Evolutionary conservation across 106 monocot species (phyloP), one percentile per base, ranked within the genome.

Genomic region (Posidonia australis): DNA sequence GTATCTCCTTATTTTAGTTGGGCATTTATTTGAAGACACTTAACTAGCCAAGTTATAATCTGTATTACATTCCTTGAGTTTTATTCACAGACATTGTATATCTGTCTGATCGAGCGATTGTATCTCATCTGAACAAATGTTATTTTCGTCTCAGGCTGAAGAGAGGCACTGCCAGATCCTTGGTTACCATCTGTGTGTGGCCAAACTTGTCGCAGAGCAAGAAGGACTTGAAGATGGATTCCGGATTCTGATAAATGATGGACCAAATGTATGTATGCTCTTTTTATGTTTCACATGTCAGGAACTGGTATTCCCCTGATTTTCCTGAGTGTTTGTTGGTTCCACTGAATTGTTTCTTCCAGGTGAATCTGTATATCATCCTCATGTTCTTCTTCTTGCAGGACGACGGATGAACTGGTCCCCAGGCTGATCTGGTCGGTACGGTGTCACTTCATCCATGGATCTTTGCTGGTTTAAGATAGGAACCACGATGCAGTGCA

Each of bases 381-480:
- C 88, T 51, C 93, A 93, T 74, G 56, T 93, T 56, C 89, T 89
- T 84, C 72, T 93, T 70, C 70, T 93, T 44, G 93, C 89, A 0
- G 89, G 93, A 53, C 74, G 93, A 54, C 93, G 89, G 70, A 86
- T 93, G 93, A 78, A 89, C 57, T 93, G 93, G 93, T 86, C 93
- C 18, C 86, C 93, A 1, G 93, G 93, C 58, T 93, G 71, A 89
- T 24, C 24, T 55, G 54, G 6, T 24, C 54, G 3, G 0, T 12
- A 55, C 24, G 22, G n/a, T n/a, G n/a, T n/a, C n/a, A n/a, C n/a
- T n/a, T n/a, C n/a, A n/a, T n/a, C n/a, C n/a, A n/a, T n/a, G n/a
- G n/a, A n/a, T n/a, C n/a, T n/a, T n/a, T n/a, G n/a, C n/a, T n/a
- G n/a, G n/a, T n/a, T n/a, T n/a, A n/a, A n/a, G n/a, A n/a, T n/a